Base-by-base conservation (phyloP, 768 basidiomycete genomes). In the Lentinula sp. region DNA sequence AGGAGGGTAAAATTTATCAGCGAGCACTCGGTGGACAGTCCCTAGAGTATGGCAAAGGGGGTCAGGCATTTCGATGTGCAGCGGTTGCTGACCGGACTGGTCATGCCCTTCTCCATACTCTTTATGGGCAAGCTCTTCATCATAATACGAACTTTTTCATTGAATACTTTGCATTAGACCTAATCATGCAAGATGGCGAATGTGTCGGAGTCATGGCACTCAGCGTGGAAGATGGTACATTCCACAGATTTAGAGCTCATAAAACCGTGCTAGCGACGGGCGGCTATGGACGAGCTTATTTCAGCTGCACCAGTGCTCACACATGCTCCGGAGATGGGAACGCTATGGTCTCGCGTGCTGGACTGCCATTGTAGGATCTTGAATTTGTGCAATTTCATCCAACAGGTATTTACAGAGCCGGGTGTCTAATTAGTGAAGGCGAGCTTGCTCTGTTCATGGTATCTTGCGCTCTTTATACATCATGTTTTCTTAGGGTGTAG, bases 351-450 rank as follows among this genome's bases (percentile, higher is more conserved):
- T 87, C 87, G 52, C 87, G 97, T 69, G 97, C 97, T 32, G 97
- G 97, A 35, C 80, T 99, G 57, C 97, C 97, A 57, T 80, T 98
- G 45, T 97, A 98, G 77, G 97, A 99, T 77, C 74, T 90, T 62
- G 97, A 99, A 75, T 99, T 99, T 71, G 95, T 98, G 15, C 97
- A 99, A 73, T 99, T 99, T 91, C 97, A 98, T 74, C 97, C 97
- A 2, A 98, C 97, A 49, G 97, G 97, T 75, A 98, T 99, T 69
- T 99, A 98, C 71, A 96, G 97, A 66, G 96, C 97, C 67, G 97
- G 97, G 51, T 99, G 97, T 75, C 82, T 99, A 66, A 99, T 99
- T 72, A 98, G 96, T 11, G 96, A 98, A 81, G 95, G 95, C 91
- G 63, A 54, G 75, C 69, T 5, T 51, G 42, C 32, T 32, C 32